Conservation (phyloP, 1,284 basidiomycete genomes). For the Serendipita sp. region DNA sequence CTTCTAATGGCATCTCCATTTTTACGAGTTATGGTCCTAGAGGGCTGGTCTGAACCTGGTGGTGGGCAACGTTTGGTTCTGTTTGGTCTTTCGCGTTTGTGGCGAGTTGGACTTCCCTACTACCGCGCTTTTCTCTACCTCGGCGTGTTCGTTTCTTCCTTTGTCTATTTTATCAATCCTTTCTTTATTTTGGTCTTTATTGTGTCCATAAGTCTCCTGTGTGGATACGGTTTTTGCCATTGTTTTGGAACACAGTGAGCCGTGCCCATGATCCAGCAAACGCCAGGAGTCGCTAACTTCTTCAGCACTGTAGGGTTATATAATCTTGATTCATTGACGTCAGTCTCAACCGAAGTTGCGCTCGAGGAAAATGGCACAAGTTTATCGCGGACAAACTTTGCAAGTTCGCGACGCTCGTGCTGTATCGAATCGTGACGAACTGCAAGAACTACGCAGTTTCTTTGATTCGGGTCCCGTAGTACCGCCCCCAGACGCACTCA, state of each 20-base stretch:
- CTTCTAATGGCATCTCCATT: not conserved
- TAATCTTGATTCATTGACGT: not conserved
- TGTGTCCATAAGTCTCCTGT: not conserved
- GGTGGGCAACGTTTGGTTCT: not conserved
- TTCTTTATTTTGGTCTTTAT: slow-evolving; percentile 1
- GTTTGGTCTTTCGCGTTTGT: not conserved
- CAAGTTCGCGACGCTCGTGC: slow-evolving; percentile 3
- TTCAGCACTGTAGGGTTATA: not conserved
- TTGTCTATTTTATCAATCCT: not conserved
- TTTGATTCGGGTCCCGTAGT: not conserved
- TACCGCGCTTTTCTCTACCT: not conserved
- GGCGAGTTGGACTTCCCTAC: slow-evolving; percentile 1
- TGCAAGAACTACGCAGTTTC: not conserved
- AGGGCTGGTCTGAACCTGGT: not conserved
- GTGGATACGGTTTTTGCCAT: not conserved
- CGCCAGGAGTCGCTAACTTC: not conserved
- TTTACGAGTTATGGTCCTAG: not conserved
- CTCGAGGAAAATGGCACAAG: not conserved
- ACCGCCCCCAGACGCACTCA: not conserved
- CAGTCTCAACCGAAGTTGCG: not conserved
- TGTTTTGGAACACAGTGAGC: not conserved
- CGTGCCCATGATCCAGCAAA: not conserved
- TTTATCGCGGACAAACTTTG: not conserved
- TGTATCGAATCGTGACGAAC: not conserved
- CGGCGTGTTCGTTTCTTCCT: not conserved